A percentile compares a stretch with the other conserved stretches of the same genome.
Conservation (phyloP, 148 eudicot species). For the Cornus suecica region DNA sequence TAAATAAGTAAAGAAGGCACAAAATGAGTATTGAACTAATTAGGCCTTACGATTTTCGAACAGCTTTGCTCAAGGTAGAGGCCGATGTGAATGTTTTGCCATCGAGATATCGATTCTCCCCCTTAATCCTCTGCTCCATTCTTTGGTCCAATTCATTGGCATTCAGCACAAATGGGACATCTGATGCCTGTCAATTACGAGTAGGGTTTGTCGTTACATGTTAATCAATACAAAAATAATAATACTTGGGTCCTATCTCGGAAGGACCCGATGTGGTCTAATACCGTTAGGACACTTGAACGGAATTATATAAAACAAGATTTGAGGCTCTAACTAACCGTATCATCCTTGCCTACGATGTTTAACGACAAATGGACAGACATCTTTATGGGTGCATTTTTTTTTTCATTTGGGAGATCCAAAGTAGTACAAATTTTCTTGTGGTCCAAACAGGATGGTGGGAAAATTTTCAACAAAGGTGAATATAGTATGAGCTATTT, state of each 20-base stretch:
- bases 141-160: constrained; percentile 72
- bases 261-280: no score
- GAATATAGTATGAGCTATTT: neutral
- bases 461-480: neutral
- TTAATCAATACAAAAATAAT: no score
- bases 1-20: neutral
- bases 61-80: constrained; percentile 87
- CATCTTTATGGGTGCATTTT: no score
- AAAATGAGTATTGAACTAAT: neutral
- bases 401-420: neutral
- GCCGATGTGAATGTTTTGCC: constrained; percentile 79
- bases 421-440: neutral
- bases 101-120: constrained; percentile 77
- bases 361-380: no score
- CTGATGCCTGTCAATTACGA: constrained; percentile 60
- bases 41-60: constrained; percentile 66
- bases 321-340: neutral
- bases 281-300: no score
- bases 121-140: constrained; percentile 66
- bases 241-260: no score
- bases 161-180: constrained; percentile 47
- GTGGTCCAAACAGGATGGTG: neutral
- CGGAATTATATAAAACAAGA: no score
- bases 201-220: no score
- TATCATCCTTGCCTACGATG: no score